A percentile compares a stretch with the other conserved stretches of the same genome.
Evolutionary conservation across 345 rosid genomes (phyloP).

Genomic region (Moringa oleifera): DNA sequence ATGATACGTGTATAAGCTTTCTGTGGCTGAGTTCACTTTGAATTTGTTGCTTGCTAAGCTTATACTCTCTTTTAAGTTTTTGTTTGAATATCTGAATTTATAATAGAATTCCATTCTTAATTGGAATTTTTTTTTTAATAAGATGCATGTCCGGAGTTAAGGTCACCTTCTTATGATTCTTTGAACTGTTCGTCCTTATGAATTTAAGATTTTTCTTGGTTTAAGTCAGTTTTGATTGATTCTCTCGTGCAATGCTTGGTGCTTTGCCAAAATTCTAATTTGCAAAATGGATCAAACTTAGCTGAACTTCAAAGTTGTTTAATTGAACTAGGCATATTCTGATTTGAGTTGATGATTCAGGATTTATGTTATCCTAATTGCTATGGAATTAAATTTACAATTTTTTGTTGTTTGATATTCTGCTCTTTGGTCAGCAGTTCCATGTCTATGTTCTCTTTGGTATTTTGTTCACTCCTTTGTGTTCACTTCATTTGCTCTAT

Average conservation of each 20-base stretch:
- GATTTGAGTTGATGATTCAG: too few relatives aligned
- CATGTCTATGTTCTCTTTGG: not conserved
- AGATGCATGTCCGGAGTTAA: not conserved
- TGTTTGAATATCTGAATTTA: not conserved
- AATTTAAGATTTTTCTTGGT: too few relatives aligned
- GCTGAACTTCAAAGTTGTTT: too few relatives aligned
- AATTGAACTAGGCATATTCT: not conserved
- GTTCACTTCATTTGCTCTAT: not conserved
- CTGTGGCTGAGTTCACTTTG: not conserved
- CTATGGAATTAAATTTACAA: not conserved
- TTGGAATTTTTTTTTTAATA: too few relatives aligned
- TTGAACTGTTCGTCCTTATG: too few relatives aligned
- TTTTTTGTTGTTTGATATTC: not conserved
- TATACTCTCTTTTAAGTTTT: not conserved
- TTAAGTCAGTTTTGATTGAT: too few relatives aligned
- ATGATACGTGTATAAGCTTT: too few relatives aligned
- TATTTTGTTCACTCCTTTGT: not conserved
- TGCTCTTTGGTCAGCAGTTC: not conserved
- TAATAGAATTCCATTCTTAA: not conserved
- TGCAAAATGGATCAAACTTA: not conserved
- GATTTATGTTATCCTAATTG: not conserved
- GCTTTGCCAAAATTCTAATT: not conserved
- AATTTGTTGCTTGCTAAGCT: not conserved
- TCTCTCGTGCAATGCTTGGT: not conserved
- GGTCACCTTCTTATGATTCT: too few relatives aligned